Base-by-base conservation (phyloP, 2,329 filamentous ascomycete species). In the Fusarium tjaetaba region DNA sequence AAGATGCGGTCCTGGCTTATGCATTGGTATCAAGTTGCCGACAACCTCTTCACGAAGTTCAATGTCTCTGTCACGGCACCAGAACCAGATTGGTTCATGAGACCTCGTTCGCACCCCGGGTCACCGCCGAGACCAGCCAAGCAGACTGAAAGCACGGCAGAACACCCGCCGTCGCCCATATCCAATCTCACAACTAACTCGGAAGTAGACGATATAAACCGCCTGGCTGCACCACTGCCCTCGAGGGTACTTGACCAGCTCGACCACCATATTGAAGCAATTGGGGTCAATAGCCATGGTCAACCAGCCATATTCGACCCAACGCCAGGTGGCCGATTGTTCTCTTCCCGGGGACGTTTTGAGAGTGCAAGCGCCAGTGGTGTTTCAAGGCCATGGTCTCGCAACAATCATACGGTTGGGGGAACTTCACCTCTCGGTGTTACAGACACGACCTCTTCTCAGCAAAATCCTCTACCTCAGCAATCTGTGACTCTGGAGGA, bases 1-100 rank as follows among this genome's bases (percentile, higher is more conserved):
- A 4, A 26, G 9, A 79, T 78, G 76, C 74, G 79, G 7, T 20
- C 64, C 6, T 81, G 80, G 81, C 66, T 82, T 24, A 28, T 76
- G 53, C 67, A 79, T 41, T 81, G 72, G 79, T 81, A 79, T 38
- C 39, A 62, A 24, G 42, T 81, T 30, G 77, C 74, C 15, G 70
- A 79, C 8, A 16, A n/a, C 11, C 69, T 82, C 20, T 78, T 80
- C 45, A 9, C 24, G 3, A 24, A n/a, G 18, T 66, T 76, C 22
- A 24, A 45, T 5, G 65, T 80, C 20, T 15, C 18, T 22, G 58
- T 69, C 20, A 34, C 13, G 5, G 22, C 71, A 8, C 80, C 80
- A 14, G 46, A 64, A 11, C 38, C 68, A 20, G 74, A 81, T 56
- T 82, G 78, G 79, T 79, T 79, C 60, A 30, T 30, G 28, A 65